Evolutionary conservation across 2,329 filamentous ascomycete species (phyloP).

Genomic region (Dryadomyces sulphureus): DNA sequence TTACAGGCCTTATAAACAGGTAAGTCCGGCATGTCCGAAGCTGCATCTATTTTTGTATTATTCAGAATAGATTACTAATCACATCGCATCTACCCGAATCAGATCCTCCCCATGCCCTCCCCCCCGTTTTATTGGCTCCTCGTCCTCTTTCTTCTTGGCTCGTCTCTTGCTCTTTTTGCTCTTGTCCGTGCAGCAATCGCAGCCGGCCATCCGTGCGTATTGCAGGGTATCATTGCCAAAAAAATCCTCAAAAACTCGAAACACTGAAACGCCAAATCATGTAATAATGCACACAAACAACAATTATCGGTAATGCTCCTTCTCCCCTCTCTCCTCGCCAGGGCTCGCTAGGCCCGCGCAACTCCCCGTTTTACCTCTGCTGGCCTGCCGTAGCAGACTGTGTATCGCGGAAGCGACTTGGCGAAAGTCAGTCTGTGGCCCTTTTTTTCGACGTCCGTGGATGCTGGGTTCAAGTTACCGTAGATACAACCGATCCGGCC

Average conservation of each 20-base stretch:
- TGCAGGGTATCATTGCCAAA: slow-evolving; percentile 14
- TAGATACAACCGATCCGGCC: slow-evolving; percentile 74
- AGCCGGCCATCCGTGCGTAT: slow-evolving; percentile 2
- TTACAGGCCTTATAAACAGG: too few relatives aligned
- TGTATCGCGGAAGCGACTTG: slow-evolving; percentile 10
- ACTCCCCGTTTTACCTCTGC: slow-evolving; percentile 11
- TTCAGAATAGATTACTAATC: not conserved
- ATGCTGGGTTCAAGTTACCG: slow-evolving; percentile 24
- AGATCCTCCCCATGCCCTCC: not conserved
- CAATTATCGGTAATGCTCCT: not conserved
- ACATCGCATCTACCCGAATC: not conserved
- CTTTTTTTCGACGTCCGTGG: not conserved
- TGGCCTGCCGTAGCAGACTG: slow-evolving; percentile 13
- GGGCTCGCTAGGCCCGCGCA: slow-evolving; percentile 1
- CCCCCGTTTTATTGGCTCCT: not conserved
- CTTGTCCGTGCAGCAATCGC: slow-evolving; percentile 7
- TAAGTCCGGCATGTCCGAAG: too few relatives aligned
- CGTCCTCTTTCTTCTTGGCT: not conserved
- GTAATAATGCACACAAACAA: not conserved
- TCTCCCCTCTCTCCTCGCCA: too few relatives aligned
- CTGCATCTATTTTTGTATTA: too few relatives aligned
- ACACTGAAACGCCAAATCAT: slow-evolving; percentile 1
- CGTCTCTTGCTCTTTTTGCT: not conserved
- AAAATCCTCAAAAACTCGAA: slow-evolving; percentile 4
- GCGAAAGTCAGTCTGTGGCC: slow-evolving; percentile 1